A percentile compares a stretch with the other conserved stretches of the same genome.
These are phyloP conservation scores for Hypoxylon perforatum DNA, from an alignment of 495 filamentous ascomycete species.

Conservation along the genomic window DNA sequence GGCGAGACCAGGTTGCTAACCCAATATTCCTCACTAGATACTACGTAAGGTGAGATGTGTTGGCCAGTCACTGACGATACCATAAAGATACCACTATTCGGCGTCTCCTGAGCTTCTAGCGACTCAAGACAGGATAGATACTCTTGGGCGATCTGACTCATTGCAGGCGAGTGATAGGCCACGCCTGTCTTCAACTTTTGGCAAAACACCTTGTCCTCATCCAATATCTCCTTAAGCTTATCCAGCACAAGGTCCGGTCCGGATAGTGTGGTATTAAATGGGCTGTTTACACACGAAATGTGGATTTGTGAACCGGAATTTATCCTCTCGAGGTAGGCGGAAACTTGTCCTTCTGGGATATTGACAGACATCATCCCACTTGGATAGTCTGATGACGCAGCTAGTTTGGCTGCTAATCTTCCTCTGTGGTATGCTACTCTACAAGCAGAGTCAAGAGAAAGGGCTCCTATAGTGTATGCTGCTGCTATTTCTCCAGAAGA, in stretches of 20 bases:
- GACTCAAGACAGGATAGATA: conserved; percentile 28
- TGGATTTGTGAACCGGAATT: conserved; percentile 24
- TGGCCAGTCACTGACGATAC: conserved; percentile 45
- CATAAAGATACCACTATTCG: too few species aligned
- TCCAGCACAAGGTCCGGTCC: neutral
- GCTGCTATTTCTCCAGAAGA: conserved; percentile 71
- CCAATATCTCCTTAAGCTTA: neutral
- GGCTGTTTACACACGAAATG: conserved; percentile 60
- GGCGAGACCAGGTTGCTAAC: conserved; percentile 53
- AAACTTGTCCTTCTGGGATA: neutral
- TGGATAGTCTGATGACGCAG: too few species aligned
- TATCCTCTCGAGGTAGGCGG: too few species aligned
- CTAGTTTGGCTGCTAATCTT: too few species aligned
- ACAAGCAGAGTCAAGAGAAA: too few species aligned
- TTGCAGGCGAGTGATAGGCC: neutral
- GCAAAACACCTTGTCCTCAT: neutral
- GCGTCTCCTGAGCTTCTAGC: neutral
- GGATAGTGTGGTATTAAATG: conserved; percentile 53
- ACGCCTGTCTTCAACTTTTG: neutral
- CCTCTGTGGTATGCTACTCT: too few species aligned
- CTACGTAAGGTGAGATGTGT: conserved; percentile 21
- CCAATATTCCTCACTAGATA: conserved; percentile 47
- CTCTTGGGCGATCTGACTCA: neutral
- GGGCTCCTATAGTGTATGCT: conserved; percentile 55
- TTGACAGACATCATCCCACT: conserved; percentile 61